phyloP scores from a whole-genome alignment of 2,329 filamentous ascomycete species.

The Tolypocladium ovalisporum region DNA sequence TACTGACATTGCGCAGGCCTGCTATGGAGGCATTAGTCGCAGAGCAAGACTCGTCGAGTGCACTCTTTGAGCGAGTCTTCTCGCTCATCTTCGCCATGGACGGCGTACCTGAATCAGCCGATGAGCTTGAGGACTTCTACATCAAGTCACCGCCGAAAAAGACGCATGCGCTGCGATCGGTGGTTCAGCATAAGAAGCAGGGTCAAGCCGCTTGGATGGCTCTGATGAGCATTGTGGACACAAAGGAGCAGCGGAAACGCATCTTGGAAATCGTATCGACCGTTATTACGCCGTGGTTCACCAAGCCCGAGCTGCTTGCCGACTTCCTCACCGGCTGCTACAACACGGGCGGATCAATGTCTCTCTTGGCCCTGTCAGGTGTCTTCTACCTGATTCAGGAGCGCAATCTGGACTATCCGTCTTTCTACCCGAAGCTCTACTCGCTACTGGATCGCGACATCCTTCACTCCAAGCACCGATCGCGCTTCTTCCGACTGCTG shows the following conservation, averaged over 20 bases:
- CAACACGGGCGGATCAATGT: conserved; percentile 73
- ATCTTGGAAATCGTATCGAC: conserved; percentile 66
- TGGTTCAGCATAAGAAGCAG: conserved; percentile 62
- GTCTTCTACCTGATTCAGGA: conserved; percentile 91
- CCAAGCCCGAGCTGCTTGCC: conserved; percentile 77
- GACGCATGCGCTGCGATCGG: conserved; percentile 53
- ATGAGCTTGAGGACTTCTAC: conserved; percentile 61
- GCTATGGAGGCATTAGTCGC: conserved; percentile 13
- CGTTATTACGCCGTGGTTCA: conserved; percentile 81
- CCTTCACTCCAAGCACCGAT: conserved; percentile 88
- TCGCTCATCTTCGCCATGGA: conserved; percentile 57
- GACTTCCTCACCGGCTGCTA: conserved; percentile 97
- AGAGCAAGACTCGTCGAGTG: conserved; percentile 7
- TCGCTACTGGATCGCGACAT: conserved; percentile 78
- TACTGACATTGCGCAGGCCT: conserved; percentile 10
- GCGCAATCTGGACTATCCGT: conserved; percentile 90
- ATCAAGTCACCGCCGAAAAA: conserved; percentile 53
- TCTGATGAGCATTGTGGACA: conserved; percentile 56
- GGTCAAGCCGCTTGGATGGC: conserved; percentile 83
- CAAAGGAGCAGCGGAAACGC: conserved; percentile 65
- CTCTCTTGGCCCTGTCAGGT: conserved; percentile 79
- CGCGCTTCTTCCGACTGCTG: conserved; percentile 82
- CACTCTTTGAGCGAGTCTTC: conserved; percentile 45
- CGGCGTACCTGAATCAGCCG: conserved; percentile 54
- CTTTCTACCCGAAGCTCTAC: conserved; percentile 90